A percentile compares a stretch with the other conserved stretches of the same genome.
Evolutionary conservation across 2,329 filamentous ascomycete genomes (phyloP).

Genomic region (Trichophyton benhamiae): DNA sequence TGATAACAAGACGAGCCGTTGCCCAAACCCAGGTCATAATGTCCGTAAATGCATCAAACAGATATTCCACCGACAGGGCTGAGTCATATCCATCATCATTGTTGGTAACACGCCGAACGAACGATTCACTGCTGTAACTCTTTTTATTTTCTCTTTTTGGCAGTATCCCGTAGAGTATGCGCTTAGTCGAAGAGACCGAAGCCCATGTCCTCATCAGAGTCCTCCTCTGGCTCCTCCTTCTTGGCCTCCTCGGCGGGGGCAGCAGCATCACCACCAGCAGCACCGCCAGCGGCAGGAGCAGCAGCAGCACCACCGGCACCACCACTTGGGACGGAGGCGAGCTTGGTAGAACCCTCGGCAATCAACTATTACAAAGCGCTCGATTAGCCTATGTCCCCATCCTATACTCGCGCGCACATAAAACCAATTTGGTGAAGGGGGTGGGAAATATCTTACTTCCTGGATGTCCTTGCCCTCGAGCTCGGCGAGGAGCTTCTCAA

Average conservation of each 20-base stretch:
- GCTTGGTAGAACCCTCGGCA: constrained; percentile 76
- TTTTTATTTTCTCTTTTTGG: not conserved
- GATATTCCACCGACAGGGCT: not conserved
- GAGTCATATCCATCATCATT: not conserved
- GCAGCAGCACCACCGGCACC: constrained; percentile 59
- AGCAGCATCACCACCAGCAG: constrained; percentile 54
- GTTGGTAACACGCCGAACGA: not conserved
- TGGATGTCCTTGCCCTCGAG: constrained; percentile 57
- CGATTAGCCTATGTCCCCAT: constrained; percentile 16
- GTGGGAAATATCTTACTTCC: constrained; percentile 51
- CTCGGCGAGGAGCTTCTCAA: constrained; percentile 78
- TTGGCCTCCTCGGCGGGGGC: constrained; percentile 52
- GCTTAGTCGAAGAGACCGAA: constrained; percentile 56
- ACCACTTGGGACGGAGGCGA: constrained; percentile 92
- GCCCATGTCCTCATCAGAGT: constrained; percentile 63
- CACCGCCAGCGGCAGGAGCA: constrained; percentile 50
- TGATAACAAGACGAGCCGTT: not conserved
- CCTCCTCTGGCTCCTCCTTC: constrained; percentile 70
- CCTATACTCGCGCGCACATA: constrained; percentile 3
- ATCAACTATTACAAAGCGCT: constrained; percentile 55
- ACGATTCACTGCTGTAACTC: not conserved
- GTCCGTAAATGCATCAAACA: not conserved
- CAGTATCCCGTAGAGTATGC: constrained; percentile 3
- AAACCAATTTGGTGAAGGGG: not conserved
- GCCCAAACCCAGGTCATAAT: not conserved